Percentiles rank a stretch among this genome's conserved stretches.
Conservation (phyloP, 805 yeast genomes). For the Yarrowia sp. region DNA sequence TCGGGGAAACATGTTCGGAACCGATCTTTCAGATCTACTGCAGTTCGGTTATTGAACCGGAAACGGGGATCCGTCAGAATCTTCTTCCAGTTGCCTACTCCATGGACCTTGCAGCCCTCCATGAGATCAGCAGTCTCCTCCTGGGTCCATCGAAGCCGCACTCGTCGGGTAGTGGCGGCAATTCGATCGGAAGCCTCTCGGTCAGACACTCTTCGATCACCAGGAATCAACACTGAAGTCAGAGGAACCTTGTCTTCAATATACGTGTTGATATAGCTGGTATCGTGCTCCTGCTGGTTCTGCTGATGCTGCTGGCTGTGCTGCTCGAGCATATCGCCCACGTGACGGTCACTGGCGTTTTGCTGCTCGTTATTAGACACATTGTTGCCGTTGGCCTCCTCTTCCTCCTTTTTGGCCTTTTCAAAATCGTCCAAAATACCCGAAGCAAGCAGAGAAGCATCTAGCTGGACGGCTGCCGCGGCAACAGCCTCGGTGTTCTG, state of each 20-base stretch:
- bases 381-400: constrained; percentile 17
- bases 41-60: constrained; percentile 54
- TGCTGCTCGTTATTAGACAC: not conserved
- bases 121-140: constrained; percentile 54
- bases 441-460: constrained; percentile 27
- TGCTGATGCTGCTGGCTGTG: constrained; percentile 32
- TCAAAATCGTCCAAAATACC: constrained; percentile 38
- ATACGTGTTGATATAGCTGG: constrained; percentile 35
- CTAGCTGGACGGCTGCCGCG: constrained; percentile 35
- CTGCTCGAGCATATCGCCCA: constrained; percentile 31
- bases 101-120: constrained; percentile 55
- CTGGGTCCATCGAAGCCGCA: constrained; percentile 54
- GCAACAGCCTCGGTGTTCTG: constrained; percentile 34
- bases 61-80: constrained; percentile 53
- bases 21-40: constrained; percentile 56
- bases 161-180: constrained; percentile 45
- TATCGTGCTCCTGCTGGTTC: constrained; percentile 30
- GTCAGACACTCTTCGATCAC: constrained; percentile 21
- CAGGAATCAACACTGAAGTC: constrained; percentile 32
- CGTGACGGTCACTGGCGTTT: constrained; percentile 20
- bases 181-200: constrained; percentile 24
- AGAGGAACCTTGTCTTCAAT: constrained; percentile 37
- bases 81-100: constrained; percentile 58
- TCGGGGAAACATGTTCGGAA: constrained; percentile 57
- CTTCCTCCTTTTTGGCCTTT: constrained; percentile 38